Conservation (phyloP, 148 eudicot species). For the Linanthus parryae region DNA sequence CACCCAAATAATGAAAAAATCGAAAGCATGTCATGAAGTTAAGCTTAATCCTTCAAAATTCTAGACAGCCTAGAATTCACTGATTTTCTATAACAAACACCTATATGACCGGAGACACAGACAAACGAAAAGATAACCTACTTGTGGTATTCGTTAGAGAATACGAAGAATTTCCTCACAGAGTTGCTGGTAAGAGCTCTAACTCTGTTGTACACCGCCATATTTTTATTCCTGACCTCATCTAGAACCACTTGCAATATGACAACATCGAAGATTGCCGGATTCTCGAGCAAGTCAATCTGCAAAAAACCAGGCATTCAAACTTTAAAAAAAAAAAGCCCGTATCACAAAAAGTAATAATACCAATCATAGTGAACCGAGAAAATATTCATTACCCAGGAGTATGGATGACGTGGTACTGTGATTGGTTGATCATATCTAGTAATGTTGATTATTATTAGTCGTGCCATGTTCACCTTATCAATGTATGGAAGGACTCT, state of each 20-base stretch:
- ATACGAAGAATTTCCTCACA: slow-evolving; percentile 65
- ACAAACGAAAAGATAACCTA: slow-evolving; percentile 25
- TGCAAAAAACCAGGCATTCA: slow-evolving; percentile 16
- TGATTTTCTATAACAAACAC: neutral
- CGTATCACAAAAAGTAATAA: neutral
- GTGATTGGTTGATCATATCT: no score
- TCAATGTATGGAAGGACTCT: no score
- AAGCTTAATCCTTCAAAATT: no score
- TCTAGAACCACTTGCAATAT: slow-evolving; percentile 81
- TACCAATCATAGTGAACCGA: neutral
- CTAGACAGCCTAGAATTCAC: neutral
- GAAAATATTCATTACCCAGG: neutral
- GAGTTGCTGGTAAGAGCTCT: slow-evolving; percentile 78
- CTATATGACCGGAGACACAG: neutral
- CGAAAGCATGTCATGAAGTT: no score
- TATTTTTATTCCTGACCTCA: slow-evolving; percentile 86
- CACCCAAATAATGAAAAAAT: no score
- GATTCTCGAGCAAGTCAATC: slow-evolving; percentile 95
- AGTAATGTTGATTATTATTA: no score
- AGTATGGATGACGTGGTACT: no score
- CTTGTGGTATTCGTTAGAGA: slow-evolving; percentile 92
- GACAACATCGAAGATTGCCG: slow-evolving; percentile 77
- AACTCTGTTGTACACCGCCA: slow-evolving; percentile 75
- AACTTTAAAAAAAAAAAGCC: slow-evolving; percentile 9
- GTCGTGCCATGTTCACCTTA: no score